Conservation (phyloP, 2,329 filamentous ascomycete species). For the Trichoderma guizhouense region DNA sequence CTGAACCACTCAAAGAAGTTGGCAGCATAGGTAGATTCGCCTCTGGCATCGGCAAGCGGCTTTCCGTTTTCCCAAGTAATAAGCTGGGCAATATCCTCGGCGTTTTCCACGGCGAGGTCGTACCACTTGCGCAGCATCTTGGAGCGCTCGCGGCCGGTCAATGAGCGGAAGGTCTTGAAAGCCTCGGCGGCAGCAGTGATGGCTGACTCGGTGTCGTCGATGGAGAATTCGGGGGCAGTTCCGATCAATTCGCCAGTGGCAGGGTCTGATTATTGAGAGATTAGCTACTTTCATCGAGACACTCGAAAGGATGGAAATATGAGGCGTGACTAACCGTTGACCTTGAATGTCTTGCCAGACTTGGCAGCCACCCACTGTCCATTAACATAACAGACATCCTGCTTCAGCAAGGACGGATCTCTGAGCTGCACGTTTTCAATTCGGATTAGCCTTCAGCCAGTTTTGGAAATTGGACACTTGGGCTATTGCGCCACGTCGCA, state of each 20-base stretch:
- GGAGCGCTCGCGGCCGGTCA: conserved; percentile 70
- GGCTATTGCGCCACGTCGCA: background rate
- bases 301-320: too few species aligned
- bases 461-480: background rate
- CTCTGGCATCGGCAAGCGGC: conserved; percentile 69
- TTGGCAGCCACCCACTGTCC: conserved; percentile 85
- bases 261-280: conserved; percentile 58
- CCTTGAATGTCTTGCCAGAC: conserved; percentile 89
- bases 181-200: conserved; percentile 80
- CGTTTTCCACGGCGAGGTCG: conserved; percentile 73
- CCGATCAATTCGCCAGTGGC: conserved; percentile 78
- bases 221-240: conserved; percentile 78
- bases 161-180: conserved; percentile 65
- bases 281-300: background rate
- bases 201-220: conserved; percentile 72
- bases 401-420: conserved; percentile 79
- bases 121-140: conserved; percentile 77
- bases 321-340: conserved; percentile 54
- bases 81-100: conserved; percentile 74
- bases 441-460: background rate
- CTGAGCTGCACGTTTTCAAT: conserved; percentile 54
- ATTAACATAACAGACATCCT: conserved; percentile 79
- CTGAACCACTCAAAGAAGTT: conserved; percentile 79
- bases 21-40: conserved; percentile 69
- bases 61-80: conserved; percentile 93